Base-by-base conservation (phyloP, 2,329 filamentous ascomycete genomes). In the Immersiporthe knoxdaviesiana region DNA sequence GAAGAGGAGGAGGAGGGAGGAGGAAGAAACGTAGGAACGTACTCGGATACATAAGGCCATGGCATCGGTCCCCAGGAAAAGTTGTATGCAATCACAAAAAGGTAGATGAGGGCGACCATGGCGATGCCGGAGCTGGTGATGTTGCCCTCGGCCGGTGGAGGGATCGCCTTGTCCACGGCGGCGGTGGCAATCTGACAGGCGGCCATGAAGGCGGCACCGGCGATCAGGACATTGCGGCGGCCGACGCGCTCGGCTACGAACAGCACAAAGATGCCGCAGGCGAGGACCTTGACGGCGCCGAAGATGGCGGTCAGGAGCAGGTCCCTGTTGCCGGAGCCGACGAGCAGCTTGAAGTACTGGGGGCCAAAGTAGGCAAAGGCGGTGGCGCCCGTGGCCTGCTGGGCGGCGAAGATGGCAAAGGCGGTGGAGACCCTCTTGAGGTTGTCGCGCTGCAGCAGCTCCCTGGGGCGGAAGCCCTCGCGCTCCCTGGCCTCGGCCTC, bases 311-410 rank as follows among this genome's bases (percentile, higher is more conserved):
- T 86, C 10, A 87, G 74, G 0, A 87, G 74, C 6, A 87, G 78
- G 58, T 80, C 80, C 47, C 79, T 77, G 59, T 82, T 79, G 0
- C 79, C 81, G n/a, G 77, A 74, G 16, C 83, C 83, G 18, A 85
- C 83, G 10, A 86, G 79, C 0, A 85, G 76, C 27, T 81, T 81
- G 74, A 87, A 87, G 75, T 85, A 86, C 72, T 87, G 84, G 6
- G 85, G 84, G 0, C 83, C 84, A 66, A 85, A 87, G 75, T 86
- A 86, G 16, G 84, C 84, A 72, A 87, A 81, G 0, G 85, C 84
- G 0, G 84, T 87, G 7, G 84, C 84, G 1, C 84, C 85, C 1
- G 84, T 87, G 3, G 84, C 83, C 69, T 86, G 84, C 71, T 86
- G 84, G 0, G 83, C 82, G 1, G 82, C 79, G 73, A 87, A 87